phyloP scores from a whole-genome alignment of 2,329 filamentous ascomycete genomes.

The Fusarium domesticum region DNA sequence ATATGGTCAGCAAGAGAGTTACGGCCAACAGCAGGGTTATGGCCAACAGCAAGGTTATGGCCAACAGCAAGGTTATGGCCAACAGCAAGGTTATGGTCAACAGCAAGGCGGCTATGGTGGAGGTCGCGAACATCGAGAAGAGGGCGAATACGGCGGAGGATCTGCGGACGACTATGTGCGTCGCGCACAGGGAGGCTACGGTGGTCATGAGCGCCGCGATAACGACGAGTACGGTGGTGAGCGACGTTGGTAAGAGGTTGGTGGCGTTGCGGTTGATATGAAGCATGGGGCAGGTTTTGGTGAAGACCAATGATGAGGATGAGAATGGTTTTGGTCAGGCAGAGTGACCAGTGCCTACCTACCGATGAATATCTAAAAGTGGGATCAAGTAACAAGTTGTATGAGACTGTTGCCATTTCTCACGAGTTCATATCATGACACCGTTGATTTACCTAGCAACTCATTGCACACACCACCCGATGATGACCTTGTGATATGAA shows the following conservation, averaged over 20 bases:
- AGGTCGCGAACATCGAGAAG: conserved; percentile 29
- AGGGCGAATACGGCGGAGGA: conserved; percentile 28
- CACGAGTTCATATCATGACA: too few species aligned
- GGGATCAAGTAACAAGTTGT: too few species aligned
- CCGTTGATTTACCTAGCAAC: too few species aligned
- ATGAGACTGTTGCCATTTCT: too few species aligned
- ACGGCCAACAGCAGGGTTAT: conserved; percentile 12
- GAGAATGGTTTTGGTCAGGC: neutral
- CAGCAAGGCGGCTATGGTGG: conserved; percentile 24
- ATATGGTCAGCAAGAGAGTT: conserved; percentile 5
- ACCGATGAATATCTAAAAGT: neutral
- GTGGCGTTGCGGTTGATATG: neutral
- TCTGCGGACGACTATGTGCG: conserved; percentile 24
- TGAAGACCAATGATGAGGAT: neutral
- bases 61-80: conserved; percentile 7
- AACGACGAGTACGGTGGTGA: conserved; percentile 19
- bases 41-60: conserved; percentile 12
- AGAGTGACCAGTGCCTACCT: neutral
- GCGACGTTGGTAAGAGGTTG: conserved; percentile 23
- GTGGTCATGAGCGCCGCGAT: conserved; percentile 9
- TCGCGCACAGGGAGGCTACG: conserved; percentile 18
- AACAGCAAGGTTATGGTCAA: conserved; percentile 17
- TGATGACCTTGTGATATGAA: too few species aligned
- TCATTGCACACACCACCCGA: too few species aligned
- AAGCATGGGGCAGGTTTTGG: neutral